Evolutionary conservation across 768 basidiomycete species (phyloP), one percentile per base, ranked within the genome.

Genomic region (Pisolithus orientalis): DNA sequence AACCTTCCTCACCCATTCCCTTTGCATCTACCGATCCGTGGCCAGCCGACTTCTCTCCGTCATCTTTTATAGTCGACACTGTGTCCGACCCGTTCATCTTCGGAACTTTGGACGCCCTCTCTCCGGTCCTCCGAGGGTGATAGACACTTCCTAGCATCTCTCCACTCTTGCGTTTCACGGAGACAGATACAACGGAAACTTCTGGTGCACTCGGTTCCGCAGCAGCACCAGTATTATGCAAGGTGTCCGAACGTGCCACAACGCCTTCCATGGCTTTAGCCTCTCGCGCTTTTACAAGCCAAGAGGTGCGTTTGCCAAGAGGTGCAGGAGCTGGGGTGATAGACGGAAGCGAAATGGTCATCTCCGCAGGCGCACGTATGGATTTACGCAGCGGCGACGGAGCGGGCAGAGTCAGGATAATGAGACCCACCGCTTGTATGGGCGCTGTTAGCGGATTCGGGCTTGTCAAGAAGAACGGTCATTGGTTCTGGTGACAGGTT

Each of bases 221-320:
- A 37, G 56, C 44, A 21, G 39, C 34, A n/a, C 42, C 28, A 21
- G 37, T 45, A 7, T 47, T 25, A 40, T 54, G 48, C 31, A 58
- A 48, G 21, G 53, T 46, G 27, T 55, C 65, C 14, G 64, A 49
- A 28, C 65, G 58, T 68, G 79, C 52, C 28, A 58, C 60, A 10
- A 71, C 70, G 39, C 60, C 64, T 60, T 88, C 88, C 61, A 81
- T 69, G 16, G 85, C 85, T 57, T 85, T 85, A 25, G 76, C 82
- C 61, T 87, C 85, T 34, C 87, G 75, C 13, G 84, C 89, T 59
- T 87, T 88, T 67, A 79, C 80, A 50, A 91, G 66, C 89, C 89
- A 90, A 3, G 89, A 90, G 8, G 85, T 85, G 31, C 88, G 80
- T 60, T 87, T 89, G 3, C 79, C 80, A 9, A 72, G 57, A 16